These are phyloP conservation scores for Aspergillus cristatus DNA, from an alignment of 495 filamentous ascomycete species.

Conservation along the genomic window DNA sequence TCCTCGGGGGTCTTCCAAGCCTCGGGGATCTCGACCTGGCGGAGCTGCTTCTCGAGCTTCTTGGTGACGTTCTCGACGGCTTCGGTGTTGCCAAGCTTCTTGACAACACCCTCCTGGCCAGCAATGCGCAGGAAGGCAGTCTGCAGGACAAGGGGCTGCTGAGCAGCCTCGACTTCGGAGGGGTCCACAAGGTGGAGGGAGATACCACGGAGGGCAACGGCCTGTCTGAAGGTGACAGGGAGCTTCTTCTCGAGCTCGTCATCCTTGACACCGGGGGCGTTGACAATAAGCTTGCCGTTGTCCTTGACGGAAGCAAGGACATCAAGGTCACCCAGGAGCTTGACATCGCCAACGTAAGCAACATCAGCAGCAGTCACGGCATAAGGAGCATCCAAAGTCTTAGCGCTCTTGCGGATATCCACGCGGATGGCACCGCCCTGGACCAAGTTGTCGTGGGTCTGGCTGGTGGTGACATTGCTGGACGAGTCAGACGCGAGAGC, in stretches of 20 bases:
- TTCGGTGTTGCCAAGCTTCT: constrained; percentile 51
- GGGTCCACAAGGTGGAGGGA: constrained; percentile 69
- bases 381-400: constrained; percentile 76
- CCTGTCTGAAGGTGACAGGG: constrained; percentile 53
- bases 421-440: constrained; percentile 78
- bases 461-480: constrained; percentile 66
- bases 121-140: constrained; percentile 73
- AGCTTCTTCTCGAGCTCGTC: constrained; percentile 90
- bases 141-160: constrained; percentile 55
- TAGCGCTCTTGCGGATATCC: constrained; percentile 76
- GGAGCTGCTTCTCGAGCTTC: constrained; percentile 60
- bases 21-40: constrained; percentile 64
- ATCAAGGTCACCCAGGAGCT: constrained; percentile 67
- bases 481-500: constrained; percentile 66
- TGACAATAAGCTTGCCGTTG: constrained; percentile 64
- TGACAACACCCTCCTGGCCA: constrained; percentile 40
- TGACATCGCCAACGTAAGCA: constrained; percentile 66
- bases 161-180: constrained; percentile 46
- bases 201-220: constrained; percentile 56
- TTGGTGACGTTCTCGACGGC: constrained; percentile 51
- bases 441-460: constrained; percentile 73
- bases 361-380: constrained; percentile 70
- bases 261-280: constrained; percentile 65
- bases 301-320: constrained; percentile 60
- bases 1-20: constrained; percentile 62